phyloP scores from a whole-genome alignment of 164 flowering plant genomes.

The Pachysandra terminalis region DNA sequence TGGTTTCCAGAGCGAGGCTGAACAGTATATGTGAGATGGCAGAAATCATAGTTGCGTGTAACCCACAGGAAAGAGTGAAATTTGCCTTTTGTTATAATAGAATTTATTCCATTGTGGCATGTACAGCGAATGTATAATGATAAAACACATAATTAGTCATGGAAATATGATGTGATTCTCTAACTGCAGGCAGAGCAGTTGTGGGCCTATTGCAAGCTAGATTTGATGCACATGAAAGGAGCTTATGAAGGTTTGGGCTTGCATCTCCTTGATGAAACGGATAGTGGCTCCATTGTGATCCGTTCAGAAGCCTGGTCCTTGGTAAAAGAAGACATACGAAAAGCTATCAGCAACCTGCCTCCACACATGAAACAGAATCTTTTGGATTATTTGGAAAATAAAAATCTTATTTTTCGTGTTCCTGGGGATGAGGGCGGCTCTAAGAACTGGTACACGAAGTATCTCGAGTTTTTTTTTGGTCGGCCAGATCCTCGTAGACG shows the following conservation, averaged over 20 bases:
- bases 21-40: no score
- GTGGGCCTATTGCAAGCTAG: slow-evolving; percentile 45
- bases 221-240: slow-evolving; percentile 32
- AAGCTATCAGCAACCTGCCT: slow-evolving; percentile 33
- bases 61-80: not conserved
- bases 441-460: slow-evolving; percentile 31
- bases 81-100: not conserved
- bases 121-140: not conserved
- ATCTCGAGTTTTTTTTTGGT: slow-evolving; percentile 28
- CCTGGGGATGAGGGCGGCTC: slow-evolving; percentile 44
- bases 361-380: slow-evolving; percentile 42
- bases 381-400: slow-evolving; percentile 47
- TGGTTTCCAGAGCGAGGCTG: not conserved
- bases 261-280: slow-evolving; percentile 20
- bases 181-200: slow-evolving; percentile 51
- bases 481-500: slow-evolving; percentile 31
- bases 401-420: slow-evolving; percentile 20
- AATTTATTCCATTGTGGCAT: not conserved
- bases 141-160: no score
- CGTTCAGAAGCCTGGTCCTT: slow-evolving; percentile 12
- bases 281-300: slow-evolving; percentile 15
- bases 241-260: slow-evolving; percentile 27
- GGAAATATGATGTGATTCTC: not conserved
- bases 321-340: slow-evolving; percentile 28
- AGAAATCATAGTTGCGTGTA: not conserved